Base-by-base conservation (phyloP, 1,284 basidiomycete genomes). In the Kalmanozyma brasiliensis region DNA sequence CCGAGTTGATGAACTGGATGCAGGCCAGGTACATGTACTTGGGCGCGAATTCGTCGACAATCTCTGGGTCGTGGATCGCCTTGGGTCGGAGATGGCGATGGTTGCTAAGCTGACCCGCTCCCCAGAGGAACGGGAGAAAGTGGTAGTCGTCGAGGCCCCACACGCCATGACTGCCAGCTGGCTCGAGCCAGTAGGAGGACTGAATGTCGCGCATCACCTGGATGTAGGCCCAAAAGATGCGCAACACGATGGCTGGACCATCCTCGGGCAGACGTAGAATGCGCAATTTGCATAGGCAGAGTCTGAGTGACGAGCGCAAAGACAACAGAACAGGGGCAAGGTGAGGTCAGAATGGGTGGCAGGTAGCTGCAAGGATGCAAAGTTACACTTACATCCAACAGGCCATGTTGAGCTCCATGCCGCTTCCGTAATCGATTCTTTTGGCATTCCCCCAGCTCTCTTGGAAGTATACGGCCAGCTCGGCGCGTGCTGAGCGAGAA, bases 131-230 rank as follows among this genome's bases (percentile, higher is more conserved):
- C 0, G 94, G 94, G 3, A 97, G 85, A 83, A 98, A 98, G 74
- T 97, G 94, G 79, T 98, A 98, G 80, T 98, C 95, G 79, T 99
- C 95, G 48, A 98, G 84, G 1, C 96, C 96, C 93, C 95, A 98
- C 0, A 98, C 96, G 1, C 95, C 95, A 82, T 98, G 95, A 8
- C 93, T 96, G 16, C 94, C 94, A 2, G 95, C 94, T 4, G 95
- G 95, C 82, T 98, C 95, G 0, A 98, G 87, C 94, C 95, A 98
- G 82, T 98, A 99, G 2, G 91, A 89, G 2, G 91, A 92, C 76
- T 98, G 95, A 11, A 99, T 86, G 16, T 88, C 82, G 0, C 95
- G 89, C 92, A 98, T 97, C 48, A 94, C 69, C 23, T 70, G 57
- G 42, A 82, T 74, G 62, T 82, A 82, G 8, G 42, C 38, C 96